Evolutionary conservation across 1,284 basidiomycete species (phyloP), one percentile per base, ranked within the genome.

Genomic region (Puccinia horiana): DNA sequence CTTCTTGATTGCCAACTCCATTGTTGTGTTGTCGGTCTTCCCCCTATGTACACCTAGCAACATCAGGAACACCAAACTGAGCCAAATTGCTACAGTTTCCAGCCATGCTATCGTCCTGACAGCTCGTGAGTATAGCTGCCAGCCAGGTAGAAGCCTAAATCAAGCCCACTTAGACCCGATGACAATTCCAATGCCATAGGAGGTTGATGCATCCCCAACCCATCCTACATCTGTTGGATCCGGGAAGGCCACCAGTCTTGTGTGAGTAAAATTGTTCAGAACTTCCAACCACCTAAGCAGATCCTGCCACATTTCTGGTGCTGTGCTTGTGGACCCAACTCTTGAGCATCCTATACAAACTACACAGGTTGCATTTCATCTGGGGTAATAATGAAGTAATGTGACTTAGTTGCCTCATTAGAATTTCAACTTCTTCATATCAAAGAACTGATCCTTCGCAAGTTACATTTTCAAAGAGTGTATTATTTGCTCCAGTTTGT

Each of bases 151-250:
- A 8, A 47, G 44, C 9, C 44, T 8, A n/a, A 77, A 77, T 11
- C 44, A 32, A 9, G 58, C 8, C 76, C 58, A 65, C 18, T 40
- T 49, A 0, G 47, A 29, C 0, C 58, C 35, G 6, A 77, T 2
- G 12, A 42, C 0, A 9, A 75, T 42, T 4, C 73, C 76, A 18
- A 77, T 37, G 0, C 76, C 61, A 37, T 29, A 77, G 3, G 54
- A 56, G 16, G 58, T 77, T 0, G 42, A 63, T 5, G 58, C 37
- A 61, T 76, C 74, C 12, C 74, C 74, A 1, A 76, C 40, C 74
- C 74, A 76, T 0, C 40, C 56, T 9, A 58, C 18, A 23, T 76
- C 58, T 2, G 9, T 6, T 2, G 32, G 63, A 3, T 18, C 20
- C 14, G 20, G 11, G 16, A 35, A 35, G 20, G 20, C 37, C 12